Percentiles rank a stretch among this genome's conserved stretches.
phyloP scores from a whole-genome alignment of 306 rosid species.

The Quercus glauca region DNA sequence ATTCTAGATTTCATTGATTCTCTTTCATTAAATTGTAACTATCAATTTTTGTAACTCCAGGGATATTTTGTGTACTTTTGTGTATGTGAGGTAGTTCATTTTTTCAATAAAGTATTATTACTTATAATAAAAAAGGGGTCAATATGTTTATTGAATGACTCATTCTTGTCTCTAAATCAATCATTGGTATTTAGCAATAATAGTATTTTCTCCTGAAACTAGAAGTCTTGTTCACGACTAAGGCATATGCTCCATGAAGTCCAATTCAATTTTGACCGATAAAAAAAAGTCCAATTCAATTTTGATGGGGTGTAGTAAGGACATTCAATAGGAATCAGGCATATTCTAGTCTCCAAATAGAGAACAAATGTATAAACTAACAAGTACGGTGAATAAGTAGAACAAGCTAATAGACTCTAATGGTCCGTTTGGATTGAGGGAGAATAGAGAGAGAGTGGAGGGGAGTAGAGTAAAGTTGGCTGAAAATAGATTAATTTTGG shows the following conservation, averaged over 20 bases:
- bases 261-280: background rate
- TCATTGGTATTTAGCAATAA: background rate
- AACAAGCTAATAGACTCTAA: background rate
- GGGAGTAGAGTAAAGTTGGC: no score
- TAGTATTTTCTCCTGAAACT: background rate
- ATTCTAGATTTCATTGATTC: no score
- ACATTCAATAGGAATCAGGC: background rate
- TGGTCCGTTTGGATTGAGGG: no score
- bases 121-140: background rate
- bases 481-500: no score
- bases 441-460: no score
- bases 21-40: no score
- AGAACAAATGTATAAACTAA: background rate
- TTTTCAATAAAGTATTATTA: no score
- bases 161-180: background rate
- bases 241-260: background rate
- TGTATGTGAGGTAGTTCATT: no score
- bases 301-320: background rate
- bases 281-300: background rate
- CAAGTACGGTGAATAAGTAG: background rate
- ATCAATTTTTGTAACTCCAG: no score
- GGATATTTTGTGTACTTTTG: no score
- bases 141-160: background rate
- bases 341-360: background rate
- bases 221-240: background rate